Base-by-base conservation (phyloP, 75 land plant species). In the Cupressus sempervirens region DNA sequence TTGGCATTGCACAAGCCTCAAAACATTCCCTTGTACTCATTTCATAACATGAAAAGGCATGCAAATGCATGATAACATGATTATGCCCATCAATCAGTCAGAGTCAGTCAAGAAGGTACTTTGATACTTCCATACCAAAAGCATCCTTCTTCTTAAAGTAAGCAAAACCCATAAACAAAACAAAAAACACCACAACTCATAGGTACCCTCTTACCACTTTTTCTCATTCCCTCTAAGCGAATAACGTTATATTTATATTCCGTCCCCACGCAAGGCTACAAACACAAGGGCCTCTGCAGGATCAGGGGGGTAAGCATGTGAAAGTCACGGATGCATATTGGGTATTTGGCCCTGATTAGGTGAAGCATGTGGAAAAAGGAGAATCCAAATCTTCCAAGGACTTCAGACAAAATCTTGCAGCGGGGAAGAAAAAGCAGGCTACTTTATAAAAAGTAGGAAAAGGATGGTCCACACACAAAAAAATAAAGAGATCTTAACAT, bases 401-500 rank as follows among this genome's bases (percentile, higher is more conserved):
- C 79, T 76, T 40, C 41, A 76, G 79, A 76, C 79, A 76, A 76
- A 76, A 76, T 76, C 79, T 76, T 76, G 79, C 79, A 76, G 79
- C 67, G 7, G 45, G 15, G 43, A 8, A 40, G 79, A 32, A 38
- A 38, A 38, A 38, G 79, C 43, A 76, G 43, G 79, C 6, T 62
- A 62, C 79, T 76, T 76, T 76, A 36, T 76, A 76, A 76, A 76
- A 76, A 76, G 79, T 40, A 40, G 38, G 40, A 38, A 38, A 38
- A 2, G 76, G 41, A 62, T 62, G 67, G 67, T 62, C 79, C 79
- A 76, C 79, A 76, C 79, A 40, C 41, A 75, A 76, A 38, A 15
- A 58, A 58, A 58, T 58, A 58, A 20, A 58, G 77, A 38, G 20
- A 41, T 75, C 45, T 38, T 75, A 75, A 76, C 41, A 36, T 40